phyloP scores from a whole-genome alignment of 129 eudicot species.

The Flaveria linearis region DNA sequence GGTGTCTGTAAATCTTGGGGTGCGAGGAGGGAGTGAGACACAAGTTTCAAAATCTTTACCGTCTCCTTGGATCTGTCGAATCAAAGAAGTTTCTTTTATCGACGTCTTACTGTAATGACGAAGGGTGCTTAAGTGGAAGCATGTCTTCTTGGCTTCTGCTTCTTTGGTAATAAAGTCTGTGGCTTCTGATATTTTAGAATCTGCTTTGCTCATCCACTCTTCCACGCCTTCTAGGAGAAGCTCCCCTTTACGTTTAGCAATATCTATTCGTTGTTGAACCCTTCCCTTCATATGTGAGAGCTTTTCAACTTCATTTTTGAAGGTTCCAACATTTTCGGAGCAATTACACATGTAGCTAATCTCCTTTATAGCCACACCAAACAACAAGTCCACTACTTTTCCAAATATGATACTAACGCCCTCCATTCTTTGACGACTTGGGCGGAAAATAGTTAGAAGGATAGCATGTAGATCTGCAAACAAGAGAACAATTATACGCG shows the following conservation, averaged over 20 bases:
- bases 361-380: not conserved
- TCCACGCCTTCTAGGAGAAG: not conserved
- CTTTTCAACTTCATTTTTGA: not conserved
- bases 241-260: not conserved
- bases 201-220: not conserved
- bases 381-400: not conserved
- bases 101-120: conserved; percentile 2
- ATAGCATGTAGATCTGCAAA: not conserved
- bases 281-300: not conserved
- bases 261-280: not conserved
- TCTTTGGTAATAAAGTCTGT: not conserved
- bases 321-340: not conserved
- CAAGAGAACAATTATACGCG: not conserved
- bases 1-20: not conserved
- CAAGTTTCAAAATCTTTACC: not conserved
- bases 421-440: not conserved
- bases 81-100: not conserved
- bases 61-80: not conserved
- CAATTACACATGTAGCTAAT: not conserved
- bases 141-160: conserved; percentile 8
- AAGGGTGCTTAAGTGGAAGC: conserved; percentile 9
- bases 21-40: not conserved
- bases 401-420: not conserved
- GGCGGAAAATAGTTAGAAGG: not conserved
- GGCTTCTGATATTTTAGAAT: not conserved